Base-by-base conservation (phyloP, 2,329 filamentous ascomycete species). In the Curvularia verruculosa region DNA sequence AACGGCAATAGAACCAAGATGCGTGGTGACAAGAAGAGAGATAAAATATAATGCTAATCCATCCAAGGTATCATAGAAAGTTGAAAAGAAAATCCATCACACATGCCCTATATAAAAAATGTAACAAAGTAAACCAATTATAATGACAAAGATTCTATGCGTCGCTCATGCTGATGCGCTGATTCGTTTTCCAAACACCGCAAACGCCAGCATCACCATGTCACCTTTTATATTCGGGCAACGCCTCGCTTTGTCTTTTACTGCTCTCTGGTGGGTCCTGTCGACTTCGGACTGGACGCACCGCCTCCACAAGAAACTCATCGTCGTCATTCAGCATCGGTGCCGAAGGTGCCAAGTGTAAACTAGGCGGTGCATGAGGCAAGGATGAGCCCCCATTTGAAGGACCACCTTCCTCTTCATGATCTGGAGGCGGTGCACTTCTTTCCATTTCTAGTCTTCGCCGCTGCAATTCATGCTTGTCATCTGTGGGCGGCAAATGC, bases 401-500 rank as follows among this genome's bases (percentile, higher is more conserved):
- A 15, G 59, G 45, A 18, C 57, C 66, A 6, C 53, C 61, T 12
- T 69, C 66, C 23, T 69, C 69, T 12, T 65, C 60, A 10, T 66
- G 59, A 4, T 70, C 65, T 2, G 56, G 64, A 1, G 71, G 69
- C 2, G 80, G 80, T 3, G 77, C 78, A 37, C 79, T 81, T 8
- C 72, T 69, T 43, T 79, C 76, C 59, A 75, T 64, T 60, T 79
- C 68, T 4, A 81, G 63, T 46, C 76, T 69, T 8, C 74, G 72
- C 15, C 78, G 69, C 49, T 93, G 89, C 6, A 92, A 79, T 71
- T 96, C 91, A 65, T 88, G 87, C 73, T 96, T 95, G 74, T 96
- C 93, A 53, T 95, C 90, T 13, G 77, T 80, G 3, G 78, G 72
- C 60, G 61, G 74, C 2, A 75, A 63, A 37, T 70, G 67, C 8